These are phyloP conservation scores for Themeda triandra DNA, from an alignment of 176 grass and related monocot species.

Conservation along the genomic window DNA sequence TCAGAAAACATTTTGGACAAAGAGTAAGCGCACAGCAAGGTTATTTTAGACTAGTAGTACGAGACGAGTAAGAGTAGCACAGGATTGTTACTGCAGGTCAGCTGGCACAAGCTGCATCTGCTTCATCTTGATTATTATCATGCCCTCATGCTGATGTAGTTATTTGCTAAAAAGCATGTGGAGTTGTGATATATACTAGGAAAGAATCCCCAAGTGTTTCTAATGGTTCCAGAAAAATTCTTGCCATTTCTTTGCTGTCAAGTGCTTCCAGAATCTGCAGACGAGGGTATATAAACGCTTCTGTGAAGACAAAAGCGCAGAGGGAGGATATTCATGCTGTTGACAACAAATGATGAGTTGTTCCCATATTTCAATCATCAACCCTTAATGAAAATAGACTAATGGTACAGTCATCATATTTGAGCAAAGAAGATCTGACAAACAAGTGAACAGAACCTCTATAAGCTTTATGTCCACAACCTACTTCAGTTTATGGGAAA, in stretches of 20 bases:
- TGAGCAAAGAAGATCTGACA: background rate
- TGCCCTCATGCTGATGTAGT: slow-evolving; percentile 67
- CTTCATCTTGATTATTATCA: slow-evolving; percentile 55
- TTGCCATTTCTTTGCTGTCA: slow-evolving; percentile 49
- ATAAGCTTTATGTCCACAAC: background rate
- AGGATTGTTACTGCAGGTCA: slow-evolving; percentile 50
- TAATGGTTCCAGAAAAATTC: slow-evolving; percentile 70
- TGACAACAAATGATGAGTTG: background rate
- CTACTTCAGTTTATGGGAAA: background rate
- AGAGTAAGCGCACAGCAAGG: background rate
- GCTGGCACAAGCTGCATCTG: slow-evolving; percentile 57
- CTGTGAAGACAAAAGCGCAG: slow-evolving; percentile 2
- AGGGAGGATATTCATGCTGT: background rate
- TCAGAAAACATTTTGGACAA: background rate
- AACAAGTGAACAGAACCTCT: background rate
- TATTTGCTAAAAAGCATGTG: slow-evolving; percentile 56
- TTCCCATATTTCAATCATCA: background rate
- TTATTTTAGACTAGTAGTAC: background rate
- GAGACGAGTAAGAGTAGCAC: slow-evolving; percentile 7
- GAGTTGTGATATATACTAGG: slow-evolving; percentile 56
- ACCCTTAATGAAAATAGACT: background rate
- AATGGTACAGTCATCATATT: background rate
- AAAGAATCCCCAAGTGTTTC: slow-evolving; percentile 89
- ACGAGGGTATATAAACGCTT: background rate
- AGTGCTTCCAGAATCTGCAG: slow-evolving; percentile 67